These are phyloP conservation scores for Fusarium vanettenii DNA, from an alignment of 2,329 filamentous ascomycete genomes.

Conservation along the genomic window DNA sequence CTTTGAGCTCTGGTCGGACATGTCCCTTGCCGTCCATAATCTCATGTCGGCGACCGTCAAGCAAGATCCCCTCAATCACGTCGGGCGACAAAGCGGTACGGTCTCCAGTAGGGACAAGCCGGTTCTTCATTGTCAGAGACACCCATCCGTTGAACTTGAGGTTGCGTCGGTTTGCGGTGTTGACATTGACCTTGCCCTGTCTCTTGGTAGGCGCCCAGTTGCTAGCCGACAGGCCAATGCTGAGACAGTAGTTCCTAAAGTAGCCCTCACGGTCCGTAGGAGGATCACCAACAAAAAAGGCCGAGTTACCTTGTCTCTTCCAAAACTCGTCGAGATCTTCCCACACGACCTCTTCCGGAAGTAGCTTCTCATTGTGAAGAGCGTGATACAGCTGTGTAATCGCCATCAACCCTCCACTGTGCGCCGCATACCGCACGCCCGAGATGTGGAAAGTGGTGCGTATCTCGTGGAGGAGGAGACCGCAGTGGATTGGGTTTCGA, in stretches of 20 bases:
- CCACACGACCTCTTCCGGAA: constrained; percentile 15
- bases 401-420: constrained; percentile 27
- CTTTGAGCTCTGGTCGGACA: neutral
- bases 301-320: constrained; percentile 25
- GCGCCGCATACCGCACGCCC: constrained; percentile 23
- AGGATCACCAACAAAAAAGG: constrained; percentile 37
- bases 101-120: neutral
- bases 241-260: constrained; percentile 38
- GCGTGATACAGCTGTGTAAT: constrained; percentile 39
- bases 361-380: constrained; percentile 28
- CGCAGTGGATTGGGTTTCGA: constrained; percentile 36
- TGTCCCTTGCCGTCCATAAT: constrained; percentile 12
- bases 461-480: constrained; percentile 33
- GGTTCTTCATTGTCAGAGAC: neutral
- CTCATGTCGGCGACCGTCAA: neutral
- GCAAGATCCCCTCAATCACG: constrained; percentile 5
- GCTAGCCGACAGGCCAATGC: constrained; percentile 27
- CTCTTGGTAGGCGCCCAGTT: constrained; percentile 33
- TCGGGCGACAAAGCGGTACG: constrained; percentile 11
- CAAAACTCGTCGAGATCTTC: constrained; percentile 26
- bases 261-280: constrained; percentile 33
- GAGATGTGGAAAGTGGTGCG: constrained; percentile 20
- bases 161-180: constrained; percentile 20
- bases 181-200: neutral
- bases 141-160: constrained; percentile 28